phyloP scores from a whole-genome alignment of 768 basidiomycete genomes.

The Saitozyma podzolica region DNA sequence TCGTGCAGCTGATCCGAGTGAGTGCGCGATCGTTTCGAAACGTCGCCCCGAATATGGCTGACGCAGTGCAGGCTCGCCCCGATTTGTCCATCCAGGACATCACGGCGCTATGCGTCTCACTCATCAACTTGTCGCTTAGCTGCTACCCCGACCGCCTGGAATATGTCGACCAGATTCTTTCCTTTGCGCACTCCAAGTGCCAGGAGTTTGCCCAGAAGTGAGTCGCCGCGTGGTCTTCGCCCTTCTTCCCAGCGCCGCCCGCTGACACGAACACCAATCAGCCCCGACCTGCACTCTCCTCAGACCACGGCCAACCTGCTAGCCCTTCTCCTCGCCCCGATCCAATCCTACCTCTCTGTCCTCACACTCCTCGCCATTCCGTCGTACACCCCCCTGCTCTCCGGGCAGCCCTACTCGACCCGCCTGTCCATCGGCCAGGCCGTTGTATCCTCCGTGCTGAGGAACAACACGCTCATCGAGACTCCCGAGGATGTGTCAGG shows the following conservation, averaged over 20 bases:
- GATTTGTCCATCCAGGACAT: conserved; percentile 97
- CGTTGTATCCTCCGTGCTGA: conserved; percentile 87
- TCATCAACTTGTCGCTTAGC: conserved; percentile 90
- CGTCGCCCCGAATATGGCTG: conserved; percentile 7
- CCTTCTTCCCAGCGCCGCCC: neutral
- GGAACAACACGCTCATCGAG: conserved; percentile 95
- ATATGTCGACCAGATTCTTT: conserved; percentile 93
- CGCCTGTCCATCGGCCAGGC: conserved; percentile 91
- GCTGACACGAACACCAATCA: conserved; percentile 45
- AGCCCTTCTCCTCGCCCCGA: conserved; percentile 85
- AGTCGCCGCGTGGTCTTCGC: conserved; percentile 10
- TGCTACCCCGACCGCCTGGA: conserved; percentile 97
- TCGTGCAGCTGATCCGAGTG: conserved; percentile 96
- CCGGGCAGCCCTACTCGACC: conserved; percentile 82
- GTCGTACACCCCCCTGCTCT: conserved; percentile 77
- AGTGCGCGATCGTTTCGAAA: conserved; percentile 19
- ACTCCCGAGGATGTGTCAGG: conserved; percentile 91
- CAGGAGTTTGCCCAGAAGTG: conserved; percentile 81
- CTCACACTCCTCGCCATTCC: conserved; percentile 96
- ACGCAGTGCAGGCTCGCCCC: conserved; percentile 74
- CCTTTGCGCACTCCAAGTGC: conserved; percentile 82
- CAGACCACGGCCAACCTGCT: conserved; percentile 89
- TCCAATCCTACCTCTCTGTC: conserved; percentile 93
- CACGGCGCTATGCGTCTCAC: conserved; percentile 90
- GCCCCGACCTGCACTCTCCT: conserved; percentile 82